Evolutionary conservation across 1,284 basidiomycete genomes (phyloP), one percentile per base, ranked within the genome.

Genomic region (Tranzscheliella williamsii): DNA sequence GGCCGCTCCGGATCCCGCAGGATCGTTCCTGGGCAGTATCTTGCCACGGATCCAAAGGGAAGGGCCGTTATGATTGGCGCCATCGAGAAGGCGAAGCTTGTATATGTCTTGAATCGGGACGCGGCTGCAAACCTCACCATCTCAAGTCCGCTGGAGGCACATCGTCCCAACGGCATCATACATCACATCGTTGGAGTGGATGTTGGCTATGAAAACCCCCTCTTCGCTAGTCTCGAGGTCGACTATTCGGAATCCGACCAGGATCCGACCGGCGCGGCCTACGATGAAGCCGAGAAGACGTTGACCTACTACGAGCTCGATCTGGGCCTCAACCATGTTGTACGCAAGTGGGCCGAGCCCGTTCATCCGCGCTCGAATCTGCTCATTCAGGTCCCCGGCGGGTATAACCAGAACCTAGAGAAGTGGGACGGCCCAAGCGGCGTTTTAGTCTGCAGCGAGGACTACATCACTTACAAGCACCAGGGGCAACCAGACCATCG

Each of bases 261-360:
- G 31, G 75, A 77, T 38, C 61, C 72, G 8, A 57, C 72, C 15
- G 75, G 73, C 26, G 69, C 57, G 16, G 75, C 75, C 5, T 61
- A 48, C 34, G 55, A 61, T n/a, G 40, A 56, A 7, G 56, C 70
- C 0, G 54, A 67, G 31, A 76, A 77, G 55, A 38, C 52, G 18
- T 55, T 77, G 24, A 72, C 68, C n/a, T 77, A 77, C 56, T 77
- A 77, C 46, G 75, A 77, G 64, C 66, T 77, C 24, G 75, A 77
- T 31, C 46, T 77, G 13, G 73, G 75, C n/a, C 63, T 77, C 38
- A 77, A 77, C 33, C 75, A 77, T 27, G 72, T 77, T 24, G 73
- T 77, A 7, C 68, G 75, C 36, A 73, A 61, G 32, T 77, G 75
- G 75, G 60, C 72, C 22, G 68, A 67, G 21, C 61, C 73, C 13